Base-by-base conservation (phyloP, 768 basidiomycete species). In the Inosperma sp. region DNA sequence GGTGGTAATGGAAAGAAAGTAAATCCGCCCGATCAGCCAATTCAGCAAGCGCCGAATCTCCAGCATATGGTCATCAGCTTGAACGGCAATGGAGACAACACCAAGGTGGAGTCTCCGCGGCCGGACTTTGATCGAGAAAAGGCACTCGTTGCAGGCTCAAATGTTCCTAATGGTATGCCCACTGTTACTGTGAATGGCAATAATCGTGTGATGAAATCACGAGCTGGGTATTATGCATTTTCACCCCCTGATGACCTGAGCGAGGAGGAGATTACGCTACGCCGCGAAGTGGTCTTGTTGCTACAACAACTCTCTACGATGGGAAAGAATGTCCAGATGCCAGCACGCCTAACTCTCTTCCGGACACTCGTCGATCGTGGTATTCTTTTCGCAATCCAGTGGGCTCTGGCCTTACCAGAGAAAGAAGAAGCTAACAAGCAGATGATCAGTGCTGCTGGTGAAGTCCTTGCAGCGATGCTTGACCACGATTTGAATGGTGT, bases 291-390 rank as follows among this genome's bases (percentile, higher is more conserved):
- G 22, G 79, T 98, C 40, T 69, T 86, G 36, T 84, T 99, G 55
- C 75, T 99, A 39, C 93, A 96, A 60, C 93, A 97, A 57, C 80
- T 97, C 7, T 89, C 90, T 61, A 77, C 85, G 50, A 94, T 99
- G 89, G 93, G 90, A 52, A 99, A 98, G 77, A 93, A 93, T 62
- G 86, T 97, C 7, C 95, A 97, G 64, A 76, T 96, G 14, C 85
- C 88, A 13, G 80, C 86, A 13, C 87, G 96, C 30, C 76, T 94
- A 65, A 72, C 81, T 2, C 79, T 98, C 8, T 98, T 95, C 71
- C 84, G 92, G 41, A 77, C 83, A 7, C 78, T 98, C 19, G 82
- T 94, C 44, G 93, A 96, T 54, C 81, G 87, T 5, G 95, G 93
- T 2, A 77, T 98, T 36, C 73, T 98, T 2, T 87, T 86, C 56